Conservation (phyloP, 805 yeast species). For the Wickerhamomyces chambardii region DNA sequence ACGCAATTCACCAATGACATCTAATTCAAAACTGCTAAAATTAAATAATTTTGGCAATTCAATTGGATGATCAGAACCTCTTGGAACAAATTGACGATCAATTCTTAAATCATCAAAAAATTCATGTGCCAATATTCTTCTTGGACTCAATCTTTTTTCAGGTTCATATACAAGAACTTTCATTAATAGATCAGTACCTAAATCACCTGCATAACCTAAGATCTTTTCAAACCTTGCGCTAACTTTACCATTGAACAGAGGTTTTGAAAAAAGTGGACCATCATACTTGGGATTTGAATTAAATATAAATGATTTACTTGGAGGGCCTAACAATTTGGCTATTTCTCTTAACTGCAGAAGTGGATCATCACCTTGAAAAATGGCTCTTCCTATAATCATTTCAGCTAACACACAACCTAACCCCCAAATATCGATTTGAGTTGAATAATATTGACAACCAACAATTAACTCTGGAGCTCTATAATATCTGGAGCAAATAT, state of each 20-base stretch:
- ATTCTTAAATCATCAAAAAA: slow-evolving; percentile 83
- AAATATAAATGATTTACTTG: slow-evolving; percentile 61
- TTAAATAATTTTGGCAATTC: slow-evolving; percentile 47
- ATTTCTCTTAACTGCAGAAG: slow-evolving; percentile 84
- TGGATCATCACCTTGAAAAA: slow-evolving; percentile 93
- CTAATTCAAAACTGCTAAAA: slow-evolving; percentile 62
- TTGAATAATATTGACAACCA: slow-evolving; percentile 80
- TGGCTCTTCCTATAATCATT: slow-evolving; percentile 83
- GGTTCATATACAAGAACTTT: slow-evolving; percentile 88
- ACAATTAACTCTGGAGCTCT: slow-evolving; percentile 94
- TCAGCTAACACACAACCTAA: slow-evolving; percentile 96
- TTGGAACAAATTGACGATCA: slow-evolving; percentile 40
- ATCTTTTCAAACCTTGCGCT: slow-evolving; percentile 53
- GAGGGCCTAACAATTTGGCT: slow-evolving; percentile 86
- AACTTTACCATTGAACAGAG: slow-evolving; percentile 48
- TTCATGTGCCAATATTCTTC: slow-evolving; percentile 76
- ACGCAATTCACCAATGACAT: slow-evolving; percentile 28
- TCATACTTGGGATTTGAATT: slow-evolving; percentile 68
- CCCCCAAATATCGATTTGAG: slow-evolving; percentile 97
- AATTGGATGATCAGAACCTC: slow-evolving; percentile 37
- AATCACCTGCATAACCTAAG: slow-evolving; percentile 71
- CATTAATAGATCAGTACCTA: slow-evolving; percentile 79
- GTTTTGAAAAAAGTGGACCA: slow-evolving; percentile 65
- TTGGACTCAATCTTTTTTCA: slow-evolving; percentile 68
- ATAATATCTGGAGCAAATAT: slow-evolving; percentile 92